phyloP scores from a whole-genome alignment of 2,329 filamentous ascomycete species.

The Colletotrichum scovillei region DNA sequence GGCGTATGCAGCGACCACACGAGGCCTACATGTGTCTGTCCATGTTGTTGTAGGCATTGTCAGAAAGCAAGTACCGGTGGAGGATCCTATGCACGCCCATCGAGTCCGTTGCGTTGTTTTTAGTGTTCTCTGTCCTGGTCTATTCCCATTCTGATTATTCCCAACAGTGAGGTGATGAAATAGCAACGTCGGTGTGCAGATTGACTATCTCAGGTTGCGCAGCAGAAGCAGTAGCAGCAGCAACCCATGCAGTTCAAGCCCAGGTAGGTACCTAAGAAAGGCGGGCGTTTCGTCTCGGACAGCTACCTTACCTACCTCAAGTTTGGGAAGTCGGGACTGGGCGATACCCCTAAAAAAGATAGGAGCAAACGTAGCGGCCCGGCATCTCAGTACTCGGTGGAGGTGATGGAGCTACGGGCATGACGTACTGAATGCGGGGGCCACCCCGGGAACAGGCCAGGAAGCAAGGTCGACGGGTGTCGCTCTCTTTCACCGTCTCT shows the following conservation, averaged over 20 bases:
- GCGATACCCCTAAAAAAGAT: constrained; percentile 7
- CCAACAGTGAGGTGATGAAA: constrained; percentile 1
- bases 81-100: background rate
- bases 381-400: no score
- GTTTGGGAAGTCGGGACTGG: background rate
- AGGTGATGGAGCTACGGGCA: constrained; percentile 29
- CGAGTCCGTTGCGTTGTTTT: background rate
- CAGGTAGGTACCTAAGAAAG: background rate
- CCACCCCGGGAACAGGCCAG: constrained; percentile 4
- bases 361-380: constrained; percentile 11
- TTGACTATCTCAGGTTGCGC: background rate
- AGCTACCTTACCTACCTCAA: no score
- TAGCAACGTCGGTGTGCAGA: constrained; percentile 12
- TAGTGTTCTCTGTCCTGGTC: background rate
- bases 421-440: constrained; percentile 33
- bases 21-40: background rate
- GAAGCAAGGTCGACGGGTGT: constrained; percentile 10
- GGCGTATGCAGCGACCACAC: constrained; percentile 2
- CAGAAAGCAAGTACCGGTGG: background rate
- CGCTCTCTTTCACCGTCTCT: constrained; percentile 11
- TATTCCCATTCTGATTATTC: background rate
- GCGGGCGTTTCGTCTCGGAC: background rate
- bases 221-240: background rate
- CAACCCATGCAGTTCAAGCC: background rate
- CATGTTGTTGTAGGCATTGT: background rate